Conservation (phyloP, 768 basidiomycete species). For the Paxillus ammoniavirescens region DNA sequence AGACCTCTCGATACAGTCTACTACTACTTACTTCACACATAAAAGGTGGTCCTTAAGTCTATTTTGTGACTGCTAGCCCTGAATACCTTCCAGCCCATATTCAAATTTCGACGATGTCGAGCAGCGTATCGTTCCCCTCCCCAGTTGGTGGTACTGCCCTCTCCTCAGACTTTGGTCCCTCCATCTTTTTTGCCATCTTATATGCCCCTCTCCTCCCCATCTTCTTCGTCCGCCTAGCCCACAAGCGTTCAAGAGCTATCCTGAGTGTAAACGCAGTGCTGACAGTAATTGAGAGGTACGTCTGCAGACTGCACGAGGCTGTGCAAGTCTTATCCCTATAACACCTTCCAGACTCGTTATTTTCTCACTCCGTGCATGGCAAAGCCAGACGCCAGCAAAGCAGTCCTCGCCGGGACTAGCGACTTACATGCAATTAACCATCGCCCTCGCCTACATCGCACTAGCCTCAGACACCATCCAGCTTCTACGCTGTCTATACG, state of each 20-base stretch:
- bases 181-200: constrained; percentile 39
- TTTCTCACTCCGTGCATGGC: constrained; percentile 19
- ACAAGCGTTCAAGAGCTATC: constrained; percentile 35
- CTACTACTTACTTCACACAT: not conserved
- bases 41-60: not conserved
- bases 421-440: constrained; percentile 19
- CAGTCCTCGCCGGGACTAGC: constrained; percentile 11
- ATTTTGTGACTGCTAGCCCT: too few relatives aligned
- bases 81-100: too few relatives aligned
- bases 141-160: constrained; percentile 43
- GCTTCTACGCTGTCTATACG: constrained; percentile 37
- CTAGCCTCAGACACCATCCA: constrained; percentile 35
- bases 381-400: constrained; percentile 13
- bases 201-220: constrained; percentile 39
- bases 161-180: constrained; percentile 41
- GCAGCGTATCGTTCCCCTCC: constrained; percentile 34
- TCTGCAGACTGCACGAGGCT: not conserved
- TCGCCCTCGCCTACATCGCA: constrained; percentile 28
- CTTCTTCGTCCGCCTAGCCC: constrained; percentile 32
- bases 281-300: constrained; percentile 40
- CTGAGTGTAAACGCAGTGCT: constrained; percentile 33
- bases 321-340: not conserved
- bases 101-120: constrained; percentile 2
- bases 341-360: constrained; percentile 13
- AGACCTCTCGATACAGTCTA: not conserved